phyloP scores from a whole-genome alignment of 2,329 filamentous ascomycete species.

The Dryadomyces quercivorus region DNA sequence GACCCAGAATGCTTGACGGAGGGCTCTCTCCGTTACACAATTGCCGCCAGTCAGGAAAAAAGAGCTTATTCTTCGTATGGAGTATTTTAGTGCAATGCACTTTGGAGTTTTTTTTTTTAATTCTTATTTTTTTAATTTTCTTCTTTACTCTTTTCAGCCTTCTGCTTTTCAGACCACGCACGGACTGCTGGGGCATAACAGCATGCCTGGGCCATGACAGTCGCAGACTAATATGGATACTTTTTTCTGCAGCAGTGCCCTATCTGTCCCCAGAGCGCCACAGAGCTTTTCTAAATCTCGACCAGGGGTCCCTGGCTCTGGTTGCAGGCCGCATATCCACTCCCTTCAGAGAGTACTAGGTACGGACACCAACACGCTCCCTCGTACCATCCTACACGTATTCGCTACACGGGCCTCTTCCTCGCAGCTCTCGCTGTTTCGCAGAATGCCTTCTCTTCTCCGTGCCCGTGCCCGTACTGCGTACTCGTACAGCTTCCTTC shows the following conservation, averaged over 20 bases:
- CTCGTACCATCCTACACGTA: neutral
- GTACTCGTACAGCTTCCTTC: too few relatives aligned
- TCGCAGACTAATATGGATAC: neutral
- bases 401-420: neutral
- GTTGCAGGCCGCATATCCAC: neutral
- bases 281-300: constrained; percentile 1
- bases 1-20: too few relatives aligned
- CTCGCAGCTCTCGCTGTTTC: neutral
- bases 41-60: too few relatives aligned
- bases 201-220: too few relatives aligned
- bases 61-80: too few relatives aligned
- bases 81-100: too few relatives aligned
- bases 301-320: neutral
- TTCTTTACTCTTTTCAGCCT: too few relatives aligned
- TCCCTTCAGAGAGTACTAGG: neutral
- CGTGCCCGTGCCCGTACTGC: neutral
- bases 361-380: neutral
- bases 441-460: neutral
- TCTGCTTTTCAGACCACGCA: too few relatives aligned
- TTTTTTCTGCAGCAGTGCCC: neutral
- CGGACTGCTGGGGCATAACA: neutral
- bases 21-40: too few relatives aligned
- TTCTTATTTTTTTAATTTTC: too few relatives aligned
- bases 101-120: too few relatives aligned
- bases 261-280: neutral